A percentile compares a stretch with the other conserved stretches of the same genome.
Conservation (phyloP, 352 stramenopile genomes). For the Phytophthora hybrid region DNA sequence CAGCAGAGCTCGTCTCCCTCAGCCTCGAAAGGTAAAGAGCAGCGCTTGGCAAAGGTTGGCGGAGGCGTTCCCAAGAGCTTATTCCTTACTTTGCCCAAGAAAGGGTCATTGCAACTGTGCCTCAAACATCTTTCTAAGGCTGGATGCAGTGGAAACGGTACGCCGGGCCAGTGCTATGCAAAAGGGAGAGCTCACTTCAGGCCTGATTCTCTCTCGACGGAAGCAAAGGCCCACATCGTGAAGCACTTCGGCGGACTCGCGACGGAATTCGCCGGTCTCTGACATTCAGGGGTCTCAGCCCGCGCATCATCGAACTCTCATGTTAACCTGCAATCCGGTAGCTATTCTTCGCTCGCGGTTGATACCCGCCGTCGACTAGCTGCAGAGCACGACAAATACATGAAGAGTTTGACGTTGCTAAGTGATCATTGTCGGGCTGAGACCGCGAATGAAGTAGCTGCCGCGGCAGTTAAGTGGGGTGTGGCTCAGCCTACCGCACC, state of each 20-base stretch:
- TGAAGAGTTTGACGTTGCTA: neutral
- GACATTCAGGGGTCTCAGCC: neutral
- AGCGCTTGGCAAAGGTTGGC: neutral
- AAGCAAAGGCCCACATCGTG: neutral
- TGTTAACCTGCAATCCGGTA: too few species aligned
- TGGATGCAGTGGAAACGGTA: neutral
- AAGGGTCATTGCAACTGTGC: neutral
- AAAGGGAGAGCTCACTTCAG: conserved; percentile 1
- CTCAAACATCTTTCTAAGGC: conserved; percentile 9
- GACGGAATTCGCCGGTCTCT: conserved; percentile 1
- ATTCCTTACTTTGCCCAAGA: neutral
- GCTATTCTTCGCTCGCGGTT: too few species aligned
- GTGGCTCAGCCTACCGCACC: neutral
- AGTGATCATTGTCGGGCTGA: neutral
- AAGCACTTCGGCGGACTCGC: neutral
- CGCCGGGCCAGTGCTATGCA: neutral
- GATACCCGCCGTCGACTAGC: neutral
- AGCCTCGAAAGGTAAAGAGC: neutral
- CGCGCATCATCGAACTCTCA: neutral
- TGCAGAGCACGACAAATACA: neutral
- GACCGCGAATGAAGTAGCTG: neutral
- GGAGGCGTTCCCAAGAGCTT: neutral
- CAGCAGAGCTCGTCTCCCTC: neutral
- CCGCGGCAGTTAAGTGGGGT: too few species aligned
- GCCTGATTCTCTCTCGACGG: neutral